Evolutionary conservation across 306 rosid genomes (phyloP), one percentile per base, ranked within the genome.

Genomic region (Quercus ilex): DNA sequence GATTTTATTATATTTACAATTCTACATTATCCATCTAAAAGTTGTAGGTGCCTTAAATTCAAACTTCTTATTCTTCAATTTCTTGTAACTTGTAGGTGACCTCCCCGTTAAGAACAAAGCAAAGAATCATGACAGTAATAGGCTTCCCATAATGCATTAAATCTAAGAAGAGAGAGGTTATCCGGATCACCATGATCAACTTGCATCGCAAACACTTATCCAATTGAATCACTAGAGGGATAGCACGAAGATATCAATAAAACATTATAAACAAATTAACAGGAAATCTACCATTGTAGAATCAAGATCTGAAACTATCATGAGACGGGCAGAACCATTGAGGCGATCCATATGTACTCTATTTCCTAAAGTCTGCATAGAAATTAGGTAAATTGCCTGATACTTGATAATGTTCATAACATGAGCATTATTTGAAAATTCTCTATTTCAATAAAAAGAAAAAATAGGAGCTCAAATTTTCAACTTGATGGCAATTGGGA

Each of bases 51-150:
- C 31, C 35, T 31, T 31, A 31, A 31, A 31, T 5, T 31, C 35
- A 31, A 31, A 31, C 35, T 75, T 94, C 83, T 85, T 70, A 70
- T 73, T 80, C 82, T 90, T 86, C 55, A 94, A 67, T 55, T 83
- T 82, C 31, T 59, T 2, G 84, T 86, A 91, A 56, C 83, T 82
- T 12, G 90, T 55, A 55, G 90, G 93, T 5, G 98, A 90, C 74
- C 98, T 90, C 76, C 97, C 97, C 12, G 98, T 94, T 68, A 92
- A 94, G 84, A 85, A 94, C 76, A 94, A 20, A 94, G 91, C 58
- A 94, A 87, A 82, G 96, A 92, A 84, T 90, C 80, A 51, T 83
- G 96, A 74, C 96, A 91, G 75, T 90, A 91, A 82, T 85, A 77
- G 77, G 30, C 30, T 26, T 26, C 30, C 30, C 3, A 26, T 26